Evolutionary conservation across 2,329 filamentous ascomycete genomes (phyloP).

Genomic region (Onygenales sp.): DNA sequence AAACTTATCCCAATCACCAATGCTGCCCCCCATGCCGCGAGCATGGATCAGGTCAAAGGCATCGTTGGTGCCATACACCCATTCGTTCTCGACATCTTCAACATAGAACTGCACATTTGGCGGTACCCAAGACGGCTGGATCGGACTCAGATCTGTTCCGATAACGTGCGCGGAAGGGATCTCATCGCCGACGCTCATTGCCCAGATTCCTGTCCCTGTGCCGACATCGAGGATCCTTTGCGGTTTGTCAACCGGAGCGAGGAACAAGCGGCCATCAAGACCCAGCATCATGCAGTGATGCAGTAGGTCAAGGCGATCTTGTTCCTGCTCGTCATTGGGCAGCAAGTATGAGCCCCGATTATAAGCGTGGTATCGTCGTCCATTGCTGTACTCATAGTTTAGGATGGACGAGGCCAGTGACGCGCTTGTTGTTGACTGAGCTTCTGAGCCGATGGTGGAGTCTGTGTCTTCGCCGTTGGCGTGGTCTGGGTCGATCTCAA

Average conservation of each 20-base stretch:
- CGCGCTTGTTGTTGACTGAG: not conserved
- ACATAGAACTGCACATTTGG: slow-evolving; percentile 23
- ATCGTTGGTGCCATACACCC: slow-evolving; percentile 14
- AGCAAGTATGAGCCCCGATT: slow-evolving; percentile 61
- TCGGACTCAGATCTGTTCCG: slow-evolving; percentile 31
- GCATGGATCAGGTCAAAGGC: slow-evolving; percentile 24
- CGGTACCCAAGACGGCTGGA: slow-evolving; percentile 25
- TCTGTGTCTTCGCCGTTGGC: not conserved
- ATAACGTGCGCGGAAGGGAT: slow-evolving; percentile 26
- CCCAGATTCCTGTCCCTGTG: slow-evolving; percentile 35
- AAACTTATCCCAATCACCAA: slow-evolving; percentile 15
- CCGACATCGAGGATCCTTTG: slow-evolving; percentile 31
- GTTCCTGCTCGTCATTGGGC: slow-evolving; percentile 67
- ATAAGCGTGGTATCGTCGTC: slow-evolving; percentile 58
- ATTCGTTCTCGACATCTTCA: slow-evolving; percentile 22
- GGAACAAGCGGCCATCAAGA: slow-evolving; percentile 16
- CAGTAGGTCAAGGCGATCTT: slow-evolving; percentile 69
- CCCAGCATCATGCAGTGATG: slow-evolving; percentile 49
- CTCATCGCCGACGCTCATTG: slow-evolving; percentile 32
- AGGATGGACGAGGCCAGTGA: slow-evolving; percentile 21
- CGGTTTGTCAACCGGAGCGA: slow-evolving; percentile 15
- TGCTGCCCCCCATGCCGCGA: slow-evolving; percentile 17
- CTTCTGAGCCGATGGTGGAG: not conserved
- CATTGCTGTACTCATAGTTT: slow-evolving; percentile 42
- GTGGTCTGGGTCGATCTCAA: not conserved